A percentile compares a stretch with the other conserved stretches of the same genome.
Conservation (phyloP, 768 basidiomycete species). For the Phylloporus rhodoxanthus region DNA sequence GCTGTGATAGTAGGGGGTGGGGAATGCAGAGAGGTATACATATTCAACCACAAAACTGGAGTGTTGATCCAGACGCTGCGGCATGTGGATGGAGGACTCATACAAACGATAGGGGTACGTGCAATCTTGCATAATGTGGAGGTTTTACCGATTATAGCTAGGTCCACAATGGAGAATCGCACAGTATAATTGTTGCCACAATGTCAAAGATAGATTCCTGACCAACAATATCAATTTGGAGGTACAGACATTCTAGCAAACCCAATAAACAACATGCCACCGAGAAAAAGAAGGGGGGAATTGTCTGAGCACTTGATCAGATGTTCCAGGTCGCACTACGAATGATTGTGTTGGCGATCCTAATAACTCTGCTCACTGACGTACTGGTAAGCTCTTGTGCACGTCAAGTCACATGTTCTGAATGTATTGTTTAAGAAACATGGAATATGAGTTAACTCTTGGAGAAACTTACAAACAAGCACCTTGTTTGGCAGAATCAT, state of each 20-base stretch:
- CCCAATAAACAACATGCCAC: background rate
- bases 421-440: background rate
- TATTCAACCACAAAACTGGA: too few relatives aligned
- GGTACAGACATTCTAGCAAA: background rate
- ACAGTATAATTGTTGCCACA: too few relatives aligned
- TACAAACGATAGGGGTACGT: too few relatives aligned
- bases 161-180: too few relatives aligned
- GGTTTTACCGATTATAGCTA: too few relatives aligned
- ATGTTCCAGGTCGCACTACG: background rate
- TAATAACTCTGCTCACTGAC: background rate
- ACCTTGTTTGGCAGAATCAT: background rate
- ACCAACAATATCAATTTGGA: too few relatives aligned
- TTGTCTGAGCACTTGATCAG: background rate
- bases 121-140: too few relatives aligned
- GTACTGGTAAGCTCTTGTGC: background rate
- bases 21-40: too few relatives aligned
- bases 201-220: too few relatives aligned
- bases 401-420: background rate
- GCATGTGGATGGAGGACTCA: too few relatives aligned
- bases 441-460: background rate
- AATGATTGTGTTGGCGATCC: background rate
- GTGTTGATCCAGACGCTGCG: too few relatives aligned
- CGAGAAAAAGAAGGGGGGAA: background rate
- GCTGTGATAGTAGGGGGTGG: too few relatives aligned
- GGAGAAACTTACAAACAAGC: background rate